These are phyloP conservation scores for Rhizopogon vulgaris DNA, from an alignment of 768 basidiomycete genomes.

Conservation along the genomic window DNA sequence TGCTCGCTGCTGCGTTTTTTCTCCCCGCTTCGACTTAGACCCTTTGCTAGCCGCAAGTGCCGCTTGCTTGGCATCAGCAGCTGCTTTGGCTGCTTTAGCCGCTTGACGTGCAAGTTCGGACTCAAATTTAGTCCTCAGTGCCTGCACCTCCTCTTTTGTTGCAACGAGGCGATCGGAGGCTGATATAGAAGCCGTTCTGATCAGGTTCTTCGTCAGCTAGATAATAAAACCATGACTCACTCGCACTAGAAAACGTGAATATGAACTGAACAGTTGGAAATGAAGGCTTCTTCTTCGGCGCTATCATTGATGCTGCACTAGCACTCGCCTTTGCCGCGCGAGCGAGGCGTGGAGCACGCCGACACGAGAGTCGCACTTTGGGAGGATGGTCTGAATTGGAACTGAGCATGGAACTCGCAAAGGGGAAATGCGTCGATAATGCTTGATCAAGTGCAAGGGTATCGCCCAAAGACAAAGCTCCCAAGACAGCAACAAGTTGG, in stretches of 20 bases:
- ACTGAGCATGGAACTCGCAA: conserved; percentile 30
- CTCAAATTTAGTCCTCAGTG: conserved; percentile 64
- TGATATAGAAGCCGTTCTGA: conserved; percentile 29
- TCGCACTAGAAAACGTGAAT: conserved; percentile 57
- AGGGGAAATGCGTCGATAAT: conserved; percentile 41
- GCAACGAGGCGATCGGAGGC: conserved; percentile 68
- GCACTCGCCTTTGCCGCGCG: conserved; percentile 30
- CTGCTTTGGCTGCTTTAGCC: conserved; percentile 42
- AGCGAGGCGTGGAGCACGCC: conserved; percentile 46
- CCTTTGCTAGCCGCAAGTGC: conserved; percentile 32
- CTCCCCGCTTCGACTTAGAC: conserved; percentile 31
- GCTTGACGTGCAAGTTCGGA: conserved; percentile 69
- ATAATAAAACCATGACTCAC: conserved; percentile 48
- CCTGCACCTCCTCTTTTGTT: conserved; percentile 62
- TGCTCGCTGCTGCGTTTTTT: conserved; percentile 33
- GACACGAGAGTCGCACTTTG: conserved; percentile 49
- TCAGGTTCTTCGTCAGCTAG: conserved; percentile 19
- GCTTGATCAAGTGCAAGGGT: conserved; percentile 76
- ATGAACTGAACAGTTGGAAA: conserved; percentile 52
- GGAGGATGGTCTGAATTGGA: conserved; percentile 18
- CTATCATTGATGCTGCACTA: conserved; percentile 1
- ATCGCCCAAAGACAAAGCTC: conserved; percentile 60
- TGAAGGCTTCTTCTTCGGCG: conserved; percentile 24
- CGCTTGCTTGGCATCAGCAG: conserved; percentile 47
- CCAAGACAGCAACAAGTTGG: conserved; percentile 66